phyloP scores from a whole-genome alignment of 1,284 basidiomycete species.

The Pterula multifida region DNA sequence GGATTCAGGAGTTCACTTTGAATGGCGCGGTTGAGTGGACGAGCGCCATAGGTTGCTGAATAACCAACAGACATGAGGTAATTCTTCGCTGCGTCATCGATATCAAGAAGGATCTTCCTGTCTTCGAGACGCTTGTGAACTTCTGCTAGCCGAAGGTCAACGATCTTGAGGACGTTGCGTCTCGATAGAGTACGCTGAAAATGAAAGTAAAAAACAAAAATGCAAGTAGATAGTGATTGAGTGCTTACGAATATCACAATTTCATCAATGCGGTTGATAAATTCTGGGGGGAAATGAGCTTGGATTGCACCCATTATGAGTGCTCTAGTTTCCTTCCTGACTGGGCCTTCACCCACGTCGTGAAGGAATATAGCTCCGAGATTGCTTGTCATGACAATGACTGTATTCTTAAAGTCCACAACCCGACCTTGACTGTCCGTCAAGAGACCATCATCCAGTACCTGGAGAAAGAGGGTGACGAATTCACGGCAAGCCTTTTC shows the following conservation, averaged over 20 bases:
- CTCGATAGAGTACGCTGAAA: slow-evolving; percentile 66
- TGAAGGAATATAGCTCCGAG: slow-evolving; percentile 72
- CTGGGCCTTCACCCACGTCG: slow-evolving; percentile 64
- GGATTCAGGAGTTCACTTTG: slow-evolving; percentile 92
- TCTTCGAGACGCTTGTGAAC: slow-evolving; percentile 68
- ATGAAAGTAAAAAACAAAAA: slow-evolving; percentile 14
- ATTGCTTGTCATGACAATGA: slow-evolving; percentile 93
- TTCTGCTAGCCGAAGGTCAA: slow-evolving; percentile 69
- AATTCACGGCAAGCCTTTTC: slow-evolving; percentile 90
- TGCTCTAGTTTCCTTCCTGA: slow-evolving; percentile 49
- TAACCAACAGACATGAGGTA: slow-evolving; percentile 83
- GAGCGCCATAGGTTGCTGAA: slow-evolving; percentile 77
- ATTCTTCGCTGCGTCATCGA: slow-evolving; percentile 71
- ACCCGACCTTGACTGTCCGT: slow-evolving; percentile 81
- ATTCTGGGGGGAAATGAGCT: slow-evolving; percentile 84
- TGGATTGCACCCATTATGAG: slow-evolving; percentile 75
- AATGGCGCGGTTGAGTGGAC: slow-evolving; percentile 87
- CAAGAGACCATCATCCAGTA: slow-evolving; percentile 90
- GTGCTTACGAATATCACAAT: slow-evolving; percentile 76
- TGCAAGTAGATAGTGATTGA: slow-evolving; percentile 4
- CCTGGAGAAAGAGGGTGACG: slow-evolving; percentile 85
- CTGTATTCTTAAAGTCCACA: slow-evolving; percentile 75
- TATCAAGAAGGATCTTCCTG: slow-evolving; percentile 68
- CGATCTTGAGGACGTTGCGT: slow-evolving; percentile 69
- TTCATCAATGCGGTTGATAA: slow-evolving; percentile 87